A percentile compares a stretch with the other conserved stretches of the same genome.
Evolutionary conservation across 176 grass and related monocot genomes (phyloP).

Genomic region (Melocanna baccifera): DNA sequence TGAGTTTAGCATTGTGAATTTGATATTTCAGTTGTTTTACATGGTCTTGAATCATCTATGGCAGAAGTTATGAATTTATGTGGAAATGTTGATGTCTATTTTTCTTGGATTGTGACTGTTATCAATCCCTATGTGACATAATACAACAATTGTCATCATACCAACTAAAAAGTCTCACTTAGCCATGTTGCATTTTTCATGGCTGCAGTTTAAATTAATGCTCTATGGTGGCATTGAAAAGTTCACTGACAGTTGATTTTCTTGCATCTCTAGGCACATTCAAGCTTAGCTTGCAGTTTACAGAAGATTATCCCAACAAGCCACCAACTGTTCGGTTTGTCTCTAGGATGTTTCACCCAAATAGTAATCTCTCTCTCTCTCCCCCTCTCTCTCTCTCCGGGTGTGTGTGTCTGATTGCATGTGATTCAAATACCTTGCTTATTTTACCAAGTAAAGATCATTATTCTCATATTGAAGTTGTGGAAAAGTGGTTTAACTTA

Average conservation of each 20-base stretch:
- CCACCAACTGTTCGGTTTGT: constrained; percentile 95
- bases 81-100: background rate
- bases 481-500: constrained; percentile 35
- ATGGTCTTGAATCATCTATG: constrained; percentile 9
- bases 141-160: background rate
- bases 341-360: constrained; percentile 98
- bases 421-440: background rate
- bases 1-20: background rate
- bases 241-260: constrained; percentile 21
- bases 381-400: background rate
- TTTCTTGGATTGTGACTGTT: background rate
- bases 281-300: constrained; percentile 90
- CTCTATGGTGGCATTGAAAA: background rate
- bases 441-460: background rate
- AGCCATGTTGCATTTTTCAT: background rate
- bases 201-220: constrained; percentile 5
- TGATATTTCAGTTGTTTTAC: constrained; percentile 11
- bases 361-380: constrained; percentile 57
- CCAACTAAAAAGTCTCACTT: background rate
- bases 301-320: constrained; percentile 98
- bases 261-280: constrained; percentile 68
- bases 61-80: background rate
- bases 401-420: background rate
- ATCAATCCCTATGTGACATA: background rate
- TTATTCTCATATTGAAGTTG: background rate